Conservation (phyloP, 148 eudicot species). For the Persicaria tinctoria region DNA sequence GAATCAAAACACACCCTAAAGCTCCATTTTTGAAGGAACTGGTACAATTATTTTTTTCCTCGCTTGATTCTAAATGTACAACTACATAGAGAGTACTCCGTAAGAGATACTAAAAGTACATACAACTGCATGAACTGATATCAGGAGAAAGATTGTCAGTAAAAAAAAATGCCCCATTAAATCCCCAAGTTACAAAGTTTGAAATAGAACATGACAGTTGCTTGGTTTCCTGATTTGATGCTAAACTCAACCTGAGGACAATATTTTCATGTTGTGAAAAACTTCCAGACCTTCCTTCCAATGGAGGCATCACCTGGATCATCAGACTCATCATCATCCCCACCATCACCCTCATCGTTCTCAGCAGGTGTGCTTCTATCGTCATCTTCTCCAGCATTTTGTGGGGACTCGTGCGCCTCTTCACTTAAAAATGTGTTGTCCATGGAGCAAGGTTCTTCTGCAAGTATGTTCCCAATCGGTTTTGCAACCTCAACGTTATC, state of each 20-base stretch:
- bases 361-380: conserved; percentile 30
- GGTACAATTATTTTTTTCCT: too few species aligned
- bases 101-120: too few species aligned
- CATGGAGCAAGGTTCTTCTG: conserved; percentile 32
- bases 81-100: too few species aligned
- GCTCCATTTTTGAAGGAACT: too few species aligned
- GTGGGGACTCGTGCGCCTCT: conserved; percentile 39
- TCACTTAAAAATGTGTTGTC: conserved; percentile 28
- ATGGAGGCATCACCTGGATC: conserved; percentile 61
- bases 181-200: conserved; percentile 1
- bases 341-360: conserved; percentile 22
- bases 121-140: neutral
- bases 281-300: conserved; percentile 58
- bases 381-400: conserved; percentile 33
- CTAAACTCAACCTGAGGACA: neutral
- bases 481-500: conserved; percentile 35
- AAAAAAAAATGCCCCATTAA: neutral
- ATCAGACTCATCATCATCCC: conserved; percentile 20
- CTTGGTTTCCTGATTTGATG: neutral
- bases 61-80: too few species aligned
- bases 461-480: conserved; percentile 20
- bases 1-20: too few species aligned
- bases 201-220: neutral
- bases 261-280: conserved; percentile 47
- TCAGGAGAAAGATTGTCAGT: neutral